Evolutionary conservation across 345 rosid species (phyloP).

Genomic region (Populus tremula): DNA sequence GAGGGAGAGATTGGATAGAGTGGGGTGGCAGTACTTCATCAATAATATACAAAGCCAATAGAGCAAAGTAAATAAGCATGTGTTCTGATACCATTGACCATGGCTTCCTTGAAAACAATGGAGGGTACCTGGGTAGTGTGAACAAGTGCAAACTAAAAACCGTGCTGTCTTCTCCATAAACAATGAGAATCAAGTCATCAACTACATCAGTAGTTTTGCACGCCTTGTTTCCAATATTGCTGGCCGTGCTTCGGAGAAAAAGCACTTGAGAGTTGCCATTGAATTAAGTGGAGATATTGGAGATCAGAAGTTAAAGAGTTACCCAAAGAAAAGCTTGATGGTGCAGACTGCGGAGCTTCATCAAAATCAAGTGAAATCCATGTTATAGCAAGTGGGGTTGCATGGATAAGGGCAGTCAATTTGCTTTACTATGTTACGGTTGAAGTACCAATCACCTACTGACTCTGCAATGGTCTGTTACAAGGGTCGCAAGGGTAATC

Average conservation of each 20-base stretch:
- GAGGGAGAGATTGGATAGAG: no score
- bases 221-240: neutral
- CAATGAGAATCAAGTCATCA: neutral
- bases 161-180: neutral
- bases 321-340: neutral
- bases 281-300: neutral
- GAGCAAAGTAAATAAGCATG: no score
- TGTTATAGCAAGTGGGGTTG: conserved; percentile 74
- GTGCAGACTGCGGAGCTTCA: neutral
- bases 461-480: conserved; percentile 80
- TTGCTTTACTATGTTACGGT: conserved; percentile 49
- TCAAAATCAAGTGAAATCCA: conserved; percentile 44
- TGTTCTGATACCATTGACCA: no score
- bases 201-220: neutral
- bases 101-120: no score
- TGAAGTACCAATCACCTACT: conserved; percentile 86
- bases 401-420: conserved; percentile 91
- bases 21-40: no score
- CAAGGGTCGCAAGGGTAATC: neutral
- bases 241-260: neutral
- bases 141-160: neutral
- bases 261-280: neutral
- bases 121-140: neutral
- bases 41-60: no score
- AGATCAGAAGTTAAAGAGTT: neutral